Conservation (phyloP, 2,329 filamentous ascomycete genomes). For the Talaromyces amestolkiae region DNA sequence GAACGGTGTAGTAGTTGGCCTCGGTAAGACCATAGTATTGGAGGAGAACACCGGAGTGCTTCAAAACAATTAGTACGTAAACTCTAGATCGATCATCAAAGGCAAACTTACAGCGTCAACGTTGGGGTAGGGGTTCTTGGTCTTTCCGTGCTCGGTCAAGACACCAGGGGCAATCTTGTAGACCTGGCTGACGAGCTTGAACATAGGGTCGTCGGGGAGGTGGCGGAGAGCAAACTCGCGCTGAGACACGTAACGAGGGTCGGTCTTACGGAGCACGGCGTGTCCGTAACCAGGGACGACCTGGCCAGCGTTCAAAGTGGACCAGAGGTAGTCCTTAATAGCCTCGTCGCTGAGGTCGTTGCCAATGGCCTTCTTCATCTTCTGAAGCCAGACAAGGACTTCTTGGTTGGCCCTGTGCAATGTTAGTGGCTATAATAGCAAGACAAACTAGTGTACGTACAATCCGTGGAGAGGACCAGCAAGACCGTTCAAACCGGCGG, state of each 20-base stretch:
- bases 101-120: constrained; percentile 68
- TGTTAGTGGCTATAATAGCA: not conserved
- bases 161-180: constrained; percentile 99
- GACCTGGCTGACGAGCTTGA: constrained; percentile 99
- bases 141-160: constrained; percentile 99
- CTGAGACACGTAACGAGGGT: constrained; percentile 97
- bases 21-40: constrained; percentile 99
- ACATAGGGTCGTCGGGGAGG: constrained; percentile 96
- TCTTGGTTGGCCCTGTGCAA: constrained; percentile 81
- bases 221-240: constrained; percentile 94
- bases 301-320: constrained; percentile 89
- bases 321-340: constrained; percentile 99
- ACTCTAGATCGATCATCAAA: constrained; percentile 6
- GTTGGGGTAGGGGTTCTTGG: constrained; percentile 99
- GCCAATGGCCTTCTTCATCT: constrained; percentile 96
- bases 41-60: constrained; percentile 95
- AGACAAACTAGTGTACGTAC: constrained; percentile 29
- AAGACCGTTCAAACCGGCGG: constrained; percentile 95
- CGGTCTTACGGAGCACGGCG: constrained; percentile 98
- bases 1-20: constrained; percentile 99
- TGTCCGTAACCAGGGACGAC: constrained; percentile 98
- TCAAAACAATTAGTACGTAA: constrained; percentile 20
- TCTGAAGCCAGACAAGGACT: constrained; percentile 96
- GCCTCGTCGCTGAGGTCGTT: constrained; percentile 93
- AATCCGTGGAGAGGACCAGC: constrained; percentile 97